phyloP scores from a whole-genome alignment of 169 alveolate species.

The Cryptosporidium andersoni region DNA sequence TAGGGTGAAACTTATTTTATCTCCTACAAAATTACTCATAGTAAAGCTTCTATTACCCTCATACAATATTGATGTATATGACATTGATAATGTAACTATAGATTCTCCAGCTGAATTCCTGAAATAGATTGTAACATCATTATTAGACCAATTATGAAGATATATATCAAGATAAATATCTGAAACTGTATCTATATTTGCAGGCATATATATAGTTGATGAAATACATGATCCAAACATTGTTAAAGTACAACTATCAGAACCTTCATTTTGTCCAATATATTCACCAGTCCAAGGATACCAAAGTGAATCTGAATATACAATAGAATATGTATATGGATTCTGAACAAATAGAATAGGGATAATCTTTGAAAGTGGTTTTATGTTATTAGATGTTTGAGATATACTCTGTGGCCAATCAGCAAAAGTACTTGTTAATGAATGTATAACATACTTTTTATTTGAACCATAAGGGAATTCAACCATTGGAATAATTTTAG shows the following conservation, averaged over 20 bases:
- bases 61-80: too few species aligned
- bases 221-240: conserved; percentile 44
- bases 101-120: conserved; percentile 22
- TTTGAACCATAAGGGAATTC: conserved; percentile 54
- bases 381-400: neutral
- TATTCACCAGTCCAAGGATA: neutral
- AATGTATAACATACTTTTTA: neutral
- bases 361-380: conserved; percentile 28
- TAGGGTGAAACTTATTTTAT: too few species aligned
- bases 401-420: conserved; percentile 11
- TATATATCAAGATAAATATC: too few species aligned
- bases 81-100: too few species aligned
- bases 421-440: conserved; percentile 1
- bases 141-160: neutral
- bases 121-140: conserved; percentile 2
- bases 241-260: conserved; percentile 34
- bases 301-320: conserved; percentile 5
- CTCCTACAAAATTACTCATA: too few species aligned
- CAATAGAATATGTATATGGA: conserved; percentile 23
- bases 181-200: neutral
- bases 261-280: conserved; percentile 1
- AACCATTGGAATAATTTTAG: neutral
- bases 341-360: conserved; percentile 39
- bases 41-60: too few species aligned
- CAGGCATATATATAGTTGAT: conserved; percentile 44